Evolutionary conservation across 2,329 filamentous ascomycete genomes (phyloP).

Genomic region (Venturia carpophila): DNA sequence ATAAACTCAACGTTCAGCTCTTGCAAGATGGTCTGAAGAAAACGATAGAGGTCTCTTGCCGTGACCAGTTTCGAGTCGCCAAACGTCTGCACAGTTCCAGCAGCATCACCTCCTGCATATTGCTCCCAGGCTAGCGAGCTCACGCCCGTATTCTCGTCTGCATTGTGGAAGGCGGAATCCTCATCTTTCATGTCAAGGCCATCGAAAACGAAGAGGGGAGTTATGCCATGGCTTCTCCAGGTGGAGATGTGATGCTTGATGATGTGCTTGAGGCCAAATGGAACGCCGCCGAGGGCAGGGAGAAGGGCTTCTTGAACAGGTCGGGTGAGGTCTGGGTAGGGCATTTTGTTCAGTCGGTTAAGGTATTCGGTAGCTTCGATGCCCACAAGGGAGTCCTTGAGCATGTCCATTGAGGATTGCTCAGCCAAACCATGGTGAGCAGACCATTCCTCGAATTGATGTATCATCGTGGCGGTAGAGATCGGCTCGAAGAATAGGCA

Average conservation of each 20-base stretch:
- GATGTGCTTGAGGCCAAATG: conserved; percentile 65
- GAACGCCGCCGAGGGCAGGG: conserved; percentile 80
- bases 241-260: conserved; percentile 68
- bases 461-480: conserved; percentile 32
- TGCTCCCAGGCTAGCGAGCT: conserved; percentile 78
- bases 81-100: conserved; percentile 78
- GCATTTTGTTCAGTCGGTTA: conserved; percentile 60
- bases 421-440: conserved; percentile 39
- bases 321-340: conserved; percentile 31
- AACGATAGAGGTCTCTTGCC: conserved; percentile 64
- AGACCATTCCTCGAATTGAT: conserved; percentile 50
- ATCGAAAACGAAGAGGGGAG: conserved; percentile 86
- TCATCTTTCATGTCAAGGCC: conserved; percentile 74
- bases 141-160: conserved; percentile 56
- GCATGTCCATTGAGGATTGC: conserved; percentile 56
- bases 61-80: conserved; percentile 47
- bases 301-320: conserved; percentile 79
- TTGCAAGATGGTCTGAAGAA: conserved; percentile 67
- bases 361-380: conserved; percentile 90
- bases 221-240: conserved; percentile 62
- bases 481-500: background rate
- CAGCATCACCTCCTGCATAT: conserved; percentile 73
- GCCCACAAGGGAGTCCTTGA: conserved; percentile 68
- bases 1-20: conserved; percentile 64
- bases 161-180: conserved; percentile 48